Base-by-base conservation (phyloP, 192 early-diverging fungal genomes). In the Funneliformis mosseae region DNA sequence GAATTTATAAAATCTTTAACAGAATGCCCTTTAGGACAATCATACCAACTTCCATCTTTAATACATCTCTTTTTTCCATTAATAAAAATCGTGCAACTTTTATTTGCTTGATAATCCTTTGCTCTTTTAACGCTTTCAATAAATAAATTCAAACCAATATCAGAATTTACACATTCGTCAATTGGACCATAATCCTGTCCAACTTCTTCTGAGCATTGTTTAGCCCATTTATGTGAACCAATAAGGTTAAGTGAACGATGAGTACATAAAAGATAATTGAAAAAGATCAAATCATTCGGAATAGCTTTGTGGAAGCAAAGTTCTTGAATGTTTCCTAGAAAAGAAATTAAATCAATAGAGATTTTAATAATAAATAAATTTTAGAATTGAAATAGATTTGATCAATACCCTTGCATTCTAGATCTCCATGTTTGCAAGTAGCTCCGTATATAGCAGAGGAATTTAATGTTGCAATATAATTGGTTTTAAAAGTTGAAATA, bases 11-110 rank as follows among this genome's bases (percentile, higher is more conserved):
- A 85, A 68, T 85, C 84, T 3, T 74, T 16, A 16, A 83, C 79
- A 33, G 23, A 18, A 55, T 71, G 28, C 8, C 82, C 84, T 39
- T 71, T 80, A 9, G 68, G 60, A 71, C 84, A 85, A 43, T 85
- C 60, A 80, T 85, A 80, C 89, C 87, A 90, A 3, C 83, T 85
- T 12, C 82, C 83, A 79, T 93, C 92, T 69, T 84, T 82, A 3
- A 92, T 87, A 84, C 92, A 93, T 50, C 88, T 78, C 23, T 43
- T 77, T 71, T 89, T 85, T 14, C 86, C 85, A 21, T 87, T 69
- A 25, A 93, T 84, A 80, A 79, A 86, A 63, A 93, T 85, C 0
- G 90, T 92, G n/a, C 89, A 90, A 78, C 89, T 91, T 21, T 74
- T 88, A 6, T 63, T 74, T 46, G 89, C 84, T 8, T 89, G 83